Evolutionary conservation across 1,284 basidiomycete species (phyloP).

Genomic region (Golubevia sp.): DNA sequence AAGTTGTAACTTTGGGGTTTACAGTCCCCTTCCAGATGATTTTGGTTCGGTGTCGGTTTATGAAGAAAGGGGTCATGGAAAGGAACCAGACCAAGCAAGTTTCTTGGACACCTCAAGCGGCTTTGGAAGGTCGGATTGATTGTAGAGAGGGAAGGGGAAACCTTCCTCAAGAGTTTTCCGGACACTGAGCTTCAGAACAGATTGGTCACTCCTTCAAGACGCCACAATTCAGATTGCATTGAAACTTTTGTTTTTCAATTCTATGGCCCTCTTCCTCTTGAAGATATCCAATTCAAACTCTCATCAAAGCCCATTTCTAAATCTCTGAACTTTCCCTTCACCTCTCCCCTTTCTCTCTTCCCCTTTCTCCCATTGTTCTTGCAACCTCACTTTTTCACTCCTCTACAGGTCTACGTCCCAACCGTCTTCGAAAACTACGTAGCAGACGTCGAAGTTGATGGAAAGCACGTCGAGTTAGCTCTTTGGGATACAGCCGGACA

Average conservation of each 20-base stretch:
- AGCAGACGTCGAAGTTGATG: constrained; percentile 85
- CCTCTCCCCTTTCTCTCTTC: constrained; percentile 4
- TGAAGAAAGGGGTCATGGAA: no score
- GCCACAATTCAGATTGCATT: neutral
- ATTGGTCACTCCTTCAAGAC: neutral
- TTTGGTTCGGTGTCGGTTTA: no score
- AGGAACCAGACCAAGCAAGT: no score
- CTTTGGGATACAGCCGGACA: constrained; percentile 96
- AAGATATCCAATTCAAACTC: neutral
- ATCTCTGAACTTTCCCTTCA: constrained; percentile 14
- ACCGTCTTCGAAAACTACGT: constrained; percentile 92
- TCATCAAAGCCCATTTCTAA: constrained; percentile 6
- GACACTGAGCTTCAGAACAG: neutral
- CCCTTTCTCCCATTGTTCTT: constrained; percentile 3
- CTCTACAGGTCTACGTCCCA: constrained; percentile 79
- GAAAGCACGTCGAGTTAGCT: constrained; percentile 87
- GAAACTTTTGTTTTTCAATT: neutral
- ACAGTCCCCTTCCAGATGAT: no score
- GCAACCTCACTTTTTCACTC: constrained; percentile 1
- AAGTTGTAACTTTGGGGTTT: neutral
- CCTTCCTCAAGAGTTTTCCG: no score
- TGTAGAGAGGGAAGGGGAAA: no score
- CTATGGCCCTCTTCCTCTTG: neutral
- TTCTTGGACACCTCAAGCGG: no score
- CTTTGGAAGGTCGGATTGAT: no score